Conservation (phyloP, 768 basidiomycete species). For the Tephrocybe sp. region DNA sequence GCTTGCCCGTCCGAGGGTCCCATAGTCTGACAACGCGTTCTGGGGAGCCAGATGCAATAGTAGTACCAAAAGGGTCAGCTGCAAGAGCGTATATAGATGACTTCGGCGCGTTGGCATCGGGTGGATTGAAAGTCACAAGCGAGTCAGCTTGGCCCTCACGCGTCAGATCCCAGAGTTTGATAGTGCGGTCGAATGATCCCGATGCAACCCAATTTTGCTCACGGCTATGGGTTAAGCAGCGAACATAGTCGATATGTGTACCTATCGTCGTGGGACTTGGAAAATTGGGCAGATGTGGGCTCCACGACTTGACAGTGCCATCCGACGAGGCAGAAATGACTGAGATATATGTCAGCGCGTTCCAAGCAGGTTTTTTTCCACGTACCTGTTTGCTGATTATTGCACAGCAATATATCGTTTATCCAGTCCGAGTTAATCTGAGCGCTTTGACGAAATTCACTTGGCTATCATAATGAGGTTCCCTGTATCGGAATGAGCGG, state of each 20-base stretch:
- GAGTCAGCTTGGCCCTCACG: constrained; percentile 41
- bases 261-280: constrained; percentile 71
- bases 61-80: constrained; percentile 74
- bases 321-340: constrained; percentile 96
- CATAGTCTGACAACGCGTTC: constrained; percentile 89
- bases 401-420: constrained; percentile 90
- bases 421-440: constrained; percentile 96
- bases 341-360: constrained; percentile 24
- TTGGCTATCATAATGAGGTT: constrained; percentile 33
- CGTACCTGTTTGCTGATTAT: constrained; percentile 85
- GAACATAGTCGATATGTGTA: constrained; percentile 82
- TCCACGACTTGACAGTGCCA: constrained; percentile 93
- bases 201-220: constrained; percentile 88
- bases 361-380: too few relatives aligned
- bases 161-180: constrained; percentile 91
- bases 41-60: constrained; percentile 88
- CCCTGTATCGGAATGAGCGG: neutral
- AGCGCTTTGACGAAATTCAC: constrained; percentile 82
- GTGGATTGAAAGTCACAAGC: constrained; percentile 63
- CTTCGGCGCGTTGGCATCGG: constrained; percentile 66
- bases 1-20: constrained; percentile 87
- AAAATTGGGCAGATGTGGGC: constrained; percentile 65
- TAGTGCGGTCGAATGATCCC: constrained; percentile 91
- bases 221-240: constrained; percentile 75
- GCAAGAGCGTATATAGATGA: constrained; percentile 79